phyloP scores from a whole-genome alignment of 768 basidiomycete species.

The Rhodocollybia butyracea region DNA sequence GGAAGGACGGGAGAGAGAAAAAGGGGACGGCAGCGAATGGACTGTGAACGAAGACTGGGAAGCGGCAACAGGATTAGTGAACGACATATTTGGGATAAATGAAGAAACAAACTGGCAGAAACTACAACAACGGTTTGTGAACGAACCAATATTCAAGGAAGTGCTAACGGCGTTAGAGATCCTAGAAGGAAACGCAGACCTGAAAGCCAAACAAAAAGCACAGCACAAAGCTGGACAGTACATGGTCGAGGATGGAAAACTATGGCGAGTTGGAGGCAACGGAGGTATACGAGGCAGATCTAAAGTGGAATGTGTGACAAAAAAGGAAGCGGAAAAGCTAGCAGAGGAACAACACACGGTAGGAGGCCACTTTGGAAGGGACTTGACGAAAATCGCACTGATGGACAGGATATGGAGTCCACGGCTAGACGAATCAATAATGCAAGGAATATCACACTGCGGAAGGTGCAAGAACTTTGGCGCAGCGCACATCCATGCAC shows the following conservation, averaged over 20 bases:
- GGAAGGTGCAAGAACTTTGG: conserved; percentile 8
- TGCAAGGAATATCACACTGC: conserved; percentile 20
- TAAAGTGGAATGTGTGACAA: conserved; percentile 1
- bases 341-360: not conserved
- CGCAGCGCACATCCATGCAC: conserved; percentile 13
- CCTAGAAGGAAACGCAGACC: not conserved
- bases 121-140: not conserved
- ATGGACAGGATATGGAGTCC: conserved; percentile 13
- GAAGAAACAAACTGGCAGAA: not conserved
- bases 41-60: conserved; percentile 26
- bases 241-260: conserved; percentile 18
- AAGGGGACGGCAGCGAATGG: conserved; percentile 28
- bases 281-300: not conserved
- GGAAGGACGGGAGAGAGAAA: conserved; percentile 12
- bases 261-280: conserved; percentile 17
- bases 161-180: conserved; percentile 1
- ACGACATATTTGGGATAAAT: not conserved
- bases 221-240: conserved; percentile 15
- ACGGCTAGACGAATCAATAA: conserved; percentile 20
- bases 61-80: conserved; percentile 11
- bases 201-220: conserved; percentile 9
- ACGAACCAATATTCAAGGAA: conserved; percentile 3
- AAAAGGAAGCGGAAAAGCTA: conserved; percentile 16
- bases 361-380: conserved; percentile 16
- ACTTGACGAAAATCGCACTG: conserved; percentile 11